phyloP scores from a whole-genome alignment of 495 filamentous ascomycete species.

The Tuber indicum region DNA sequence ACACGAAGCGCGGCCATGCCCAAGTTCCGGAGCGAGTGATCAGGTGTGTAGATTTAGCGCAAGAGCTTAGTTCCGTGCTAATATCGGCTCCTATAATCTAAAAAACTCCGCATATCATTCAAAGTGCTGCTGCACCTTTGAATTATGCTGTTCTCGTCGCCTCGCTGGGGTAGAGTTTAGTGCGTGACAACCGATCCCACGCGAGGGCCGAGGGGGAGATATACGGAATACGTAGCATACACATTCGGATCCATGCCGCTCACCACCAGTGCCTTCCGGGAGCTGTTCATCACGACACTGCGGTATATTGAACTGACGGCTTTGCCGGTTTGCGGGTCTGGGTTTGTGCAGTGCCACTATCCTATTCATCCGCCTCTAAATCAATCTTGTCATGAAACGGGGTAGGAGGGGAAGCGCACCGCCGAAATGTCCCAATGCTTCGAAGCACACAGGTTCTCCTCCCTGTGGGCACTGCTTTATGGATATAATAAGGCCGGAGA shows the following conservation, averaged over 20 bases:
- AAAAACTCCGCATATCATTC: slow-evolving; percentile 35
- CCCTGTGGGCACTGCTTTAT: slow-evolving; percentile 42
- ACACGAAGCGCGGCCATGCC: slow-evolving; percentile 25
- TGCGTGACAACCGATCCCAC: slow-evolving; percentile 5
- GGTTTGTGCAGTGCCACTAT: slow-evolving; percentile 27
- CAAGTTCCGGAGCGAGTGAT: slow-evolving; percentile 32
- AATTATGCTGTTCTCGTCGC: slow-evolving; percentile 32
- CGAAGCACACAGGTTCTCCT: slow-evolving; percentile 35
- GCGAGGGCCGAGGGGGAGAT: not conserved
- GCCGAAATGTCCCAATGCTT: slow-evolving; percentile 38
- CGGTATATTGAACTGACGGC: slow-evolving; percentile 36
- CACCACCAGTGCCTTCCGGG: slow-evolving; percentile 39
- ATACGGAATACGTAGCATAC: slow-evolving; percentile 32
- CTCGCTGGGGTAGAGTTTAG: slow-evolving; percentile 8
- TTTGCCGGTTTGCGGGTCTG: slow-evolving; percentile 24
- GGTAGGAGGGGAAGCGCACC: slow-evolving; percentile 37
- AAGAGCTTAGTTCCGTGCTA: slow-evolving; percentile 19
- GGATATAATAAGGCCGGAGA: slow-evolving; percentile 32
- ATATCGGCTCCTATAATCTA: slow-evolving; percentile 35
- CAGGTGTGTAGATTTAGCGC: slow-evolving; percentile 13
- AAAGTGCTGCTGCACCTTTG: slow-evolving; percentile 42
- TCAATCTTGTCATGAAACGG: not conserved
- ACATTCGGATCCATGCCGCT: slow-evolving; percentile 41
- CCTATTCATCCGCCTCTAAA: not conserved
- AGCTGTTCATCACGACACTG: slow-evolving; percentile 38